These are phyloP conservation scores for Bacidia gigantensis DNA, from an alignment of 495 filamentous ascomycete genomes.

Conservation along the genomic window DNA sequence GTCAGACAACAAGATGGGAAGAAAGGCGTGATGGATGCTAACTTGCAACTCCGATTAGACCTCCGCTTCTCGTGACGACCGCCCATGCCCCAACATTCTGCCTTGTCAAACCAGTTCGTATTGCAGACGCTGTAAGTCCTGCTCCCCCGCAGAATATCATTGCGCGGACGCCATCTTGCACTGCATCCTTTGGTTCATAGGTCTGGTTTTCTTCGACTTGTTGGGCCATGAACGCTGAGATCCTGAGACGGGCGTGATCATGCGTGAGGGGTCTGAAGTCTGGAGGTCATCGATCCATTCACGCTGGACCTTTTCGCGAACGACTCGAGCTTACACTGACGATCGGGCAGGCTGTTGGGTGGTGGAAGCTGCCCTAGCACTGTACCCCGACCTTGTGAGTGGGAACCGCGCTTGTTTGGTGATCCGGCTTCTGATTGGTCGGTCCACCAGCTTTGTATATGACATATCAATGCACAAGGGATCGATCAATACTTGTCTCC, in stretches of 20 bases:
- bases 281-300: too few species aligned
- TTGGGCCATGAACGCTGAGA: slow-evolving; percentile 38
- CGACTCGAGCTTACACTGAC: too few species aligned
- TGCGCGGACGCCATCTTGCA: slow-evolving; percentile 49
- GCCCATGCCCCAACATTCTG: slow-evolving; percentile 64
- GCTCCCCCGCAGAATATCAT: slow-evolving; percentile 48
- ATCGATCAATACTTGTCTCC: too few species aligned
- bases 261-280: too few species aligned
- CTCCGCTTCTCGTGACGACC: slow-evolving; percentile 58
- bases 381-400: too few species aligned
- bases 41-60: slow-evolving; percentile 55
- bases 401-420: too few species aligned
- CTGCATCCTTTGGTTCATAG: slow-evolving; percentile 71
- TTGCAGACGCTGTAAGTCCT: slow-evolving; percentile 58
- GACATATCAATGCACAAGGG: not conserved
- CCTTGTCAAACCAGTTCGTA: slow-evolving; percentile 73
- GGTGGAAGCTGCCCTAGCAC: too few species aligned
- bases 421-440: not conserved
- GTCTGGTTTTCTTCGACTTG: slow-evolving; percentile 36
- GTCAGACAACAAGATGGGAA: slow-evolving; percentile 14
- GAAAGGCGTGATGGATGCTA: slow-evolving; percentile 8
- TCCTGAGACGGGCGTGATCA: too few species aligned
- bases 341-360: too few species aligned
- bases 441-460: not conserved
- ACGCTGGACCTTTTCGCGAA: too few species aligned